phyloP scores from a whole-genome alignment of 2,329 filamentous ascomycete genomes.

The Torrubiellomyces zombiae region DNA sequence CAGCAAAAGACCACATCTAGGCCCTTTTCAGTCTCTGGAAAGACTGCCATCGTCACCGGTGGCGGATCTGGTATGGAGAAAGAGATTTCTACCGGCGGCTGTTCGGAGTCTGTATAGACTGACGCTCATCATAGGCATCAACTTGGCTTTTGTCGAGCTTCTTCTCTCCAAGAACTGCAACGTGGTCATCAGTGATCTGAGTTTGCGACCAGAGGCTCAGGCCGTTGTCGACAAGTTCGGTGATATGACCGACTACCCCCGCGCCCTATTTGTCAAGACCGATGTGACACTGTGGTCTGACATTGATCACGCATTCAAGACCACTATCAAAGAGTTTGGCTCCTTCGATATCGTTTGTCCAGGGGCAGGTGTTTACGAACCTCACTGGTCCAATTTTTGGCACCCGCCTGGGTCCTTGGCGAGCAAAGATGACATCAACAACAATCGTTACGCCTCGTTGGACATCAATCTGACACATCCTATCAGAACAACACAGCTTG shows the following conservation, averaged over 20 bases:
- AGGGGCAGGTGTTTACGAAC: slow-evolving; percentile 30
- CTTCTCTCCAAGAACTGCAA: slow-evolving; percentile 24
- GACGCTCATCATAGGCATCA: slow-evolving; percentile 18
- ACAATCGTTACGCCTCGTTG: slow-evolving; percentile 16
- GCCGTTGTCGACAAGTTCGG: slow-evolving; percentile 12
- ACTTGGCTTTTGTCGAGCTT: slow-evolving; percentile 24
- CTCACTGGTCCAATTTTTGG: slow-evolving; percentile 25
- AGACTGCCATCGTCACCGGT: slow-evolving; percentile 10
- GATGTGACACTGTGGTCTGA: slow-evolving; percentile 26
- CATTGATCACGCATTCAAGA: slow-evolving; percentile 17
- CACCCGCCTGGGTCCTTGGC: slow-evolving; percentile 19
- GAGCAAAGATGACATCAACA: slow-evolving; percentile 14
- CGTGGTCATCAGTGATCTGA: slow-evolving; percentile 27
- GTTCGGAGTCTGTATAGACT: not conserved
- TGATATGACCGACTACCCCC: slow-evolving; percentile 7
- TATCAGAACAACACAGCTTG: slow-evolving; percentile 22
- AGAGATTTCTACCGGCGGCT: too few relatives aligned
- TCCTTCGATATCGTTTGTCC: slow-evolving; percentile 25
- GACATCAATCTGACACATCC: slow-evolving; percentile 26
- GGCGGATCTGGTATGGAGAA: slow-evolving; percentile 7
- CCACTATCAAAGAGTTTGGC: slow-evolving; percentile 18
- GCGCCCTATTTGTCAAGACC: slow-evolving; percentile 24
- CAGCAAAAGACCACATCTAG: too few relatives aligned
- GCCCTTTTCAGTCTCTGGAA: slow-evolving; percentile 9
- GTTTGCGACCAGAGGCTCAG: slow-evolving; percentile 24